Evolutionary conservation across 179 eudicot genomes (phyloP), one percentile per base, ranked within the genome.

Genomic region (Patellifolia procumbens): DNA sequence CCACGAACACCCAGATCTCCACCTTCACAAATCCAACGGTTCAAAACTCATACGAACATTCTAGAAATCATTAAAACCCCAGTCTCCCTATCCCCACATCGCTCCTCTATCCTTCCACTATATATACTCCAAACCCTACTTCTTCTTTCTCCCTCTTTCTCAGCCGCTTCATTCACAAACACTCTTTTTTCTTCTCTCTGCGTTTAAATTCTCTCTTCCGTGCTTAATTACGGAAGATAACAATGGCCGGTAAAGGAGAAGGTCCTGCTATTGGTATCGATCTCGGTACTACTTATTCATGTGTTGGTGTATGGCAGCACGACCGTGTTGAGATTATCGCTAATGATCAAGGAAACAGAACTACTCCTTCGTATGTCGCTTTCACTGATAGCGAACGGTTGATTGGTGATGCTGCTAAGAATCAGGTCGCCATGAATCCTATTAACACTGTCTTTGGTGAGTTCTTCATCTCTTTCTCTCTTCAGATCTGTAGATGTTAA

Each of bases 191-290:
- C 12, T 29, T 20, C 8, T 11, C 58, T 56, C 16, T 17, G 35
- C 56, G 12, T 34, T 7, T 29, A 12, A 2, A 5, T 26, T 4
- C 16, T 31, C 17, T 62, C 22, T 62, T 32, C 22, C 42, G 42
- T 62, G 4, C 4, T 62, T 15, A 39, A 1, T 17, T 0, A 8
- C 16, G 15, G 32, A 24, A 2, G 62, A n/a, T 22, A 24, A 26
- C 7, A 68, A 79, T 79, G 81, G 77, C 81, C 31, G 81, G 74
- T 7, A 79, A 79, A 31, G 81, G 81, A 5, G 81, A 79, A 73
- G 81, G 81, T 64, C 82, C 79, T 24, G 82, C 82, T 7, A 80
- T 80, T n/a, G 82, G 82, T 5, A 79, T 79, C n/a, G 82, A 79
- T 74, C 82, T 79, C 26, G 82, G 82, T 0, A 79, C 82, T 0